Evolutionary conservation across 352 stramenopile genomes (phyloP).

Genomic region (Plasmopara viticola): DNA sequence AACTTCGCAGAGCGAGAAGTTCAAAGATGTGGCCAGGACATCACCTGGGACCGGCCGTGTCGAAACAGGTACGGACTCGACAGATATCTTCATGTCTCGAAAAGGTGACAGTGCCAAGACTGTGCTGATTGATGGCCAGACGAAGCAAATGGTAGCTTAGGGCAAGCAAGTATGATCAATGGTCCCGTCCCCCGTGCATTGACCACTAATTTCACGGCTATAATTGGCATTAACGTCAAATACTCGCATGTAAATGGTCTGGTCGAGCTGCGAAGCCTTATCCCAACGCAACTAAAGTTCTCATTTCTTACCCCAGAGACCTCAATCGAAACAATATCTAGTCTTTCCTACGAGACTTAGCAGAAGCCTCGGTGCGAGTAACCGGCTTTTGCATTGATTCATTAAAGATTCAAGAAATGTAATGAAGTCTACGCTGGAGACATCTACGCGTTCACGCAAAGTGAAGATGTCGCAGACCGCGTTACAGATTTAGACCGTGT

Average conservation of each 20-base stretch:
- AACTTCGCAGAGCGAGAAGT: slow-evolving; percentile 23
- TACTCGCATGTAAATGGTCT: slow-evolving; percentile 94
- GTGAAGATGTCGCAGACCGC: too few species aligned
- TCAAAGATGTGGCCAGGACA: slow-evolving; percentile 1
- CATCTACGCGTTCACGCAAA: too few species aligned
- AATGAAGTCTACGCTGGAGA: too few species aligned
- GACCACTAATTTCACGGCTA: slow-evolving; percentile 70
- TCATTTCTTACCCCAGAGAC: too few species aligned
- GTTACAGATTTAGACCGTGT: too few species aligned
- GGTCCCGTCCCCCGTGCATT: slow-evolving; percentile 82
- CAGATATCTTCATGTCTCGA: slow-evolving; percentile 65
- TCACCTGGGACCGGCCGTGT: slow-evolving; percentile 12
- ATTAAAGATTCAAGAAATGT: too few species aligned
- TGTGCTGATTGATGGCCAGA: slow-evolving; percentile 90
- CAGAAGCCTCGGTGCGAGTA: too few species aligned
- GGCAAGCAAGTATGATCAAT: slow-evolving; percentile 90
- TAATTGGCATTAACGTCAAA: slow-evolving; percentile 76
- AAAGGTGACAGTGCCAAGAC: slow-evolving; percentile 86
- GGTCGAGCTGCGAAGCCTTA: slow-evolving; percentile 78
- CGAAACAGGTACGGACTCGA: slow-evolving; percentile 18
- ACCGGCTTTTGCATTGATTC: too few species aligned
- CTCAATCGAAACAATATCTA: too few species aligned
- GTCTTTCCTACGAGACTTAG: too few species aligned
- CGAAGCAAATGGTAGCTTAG: slow-evolving; percentile 93
- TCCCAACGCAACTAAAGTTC: slow-evolving; percentile 88